Base-by-base conservation (phyloP, 2,329 filamentous ascomycete species). In the Penicillium sp. region DNA sequence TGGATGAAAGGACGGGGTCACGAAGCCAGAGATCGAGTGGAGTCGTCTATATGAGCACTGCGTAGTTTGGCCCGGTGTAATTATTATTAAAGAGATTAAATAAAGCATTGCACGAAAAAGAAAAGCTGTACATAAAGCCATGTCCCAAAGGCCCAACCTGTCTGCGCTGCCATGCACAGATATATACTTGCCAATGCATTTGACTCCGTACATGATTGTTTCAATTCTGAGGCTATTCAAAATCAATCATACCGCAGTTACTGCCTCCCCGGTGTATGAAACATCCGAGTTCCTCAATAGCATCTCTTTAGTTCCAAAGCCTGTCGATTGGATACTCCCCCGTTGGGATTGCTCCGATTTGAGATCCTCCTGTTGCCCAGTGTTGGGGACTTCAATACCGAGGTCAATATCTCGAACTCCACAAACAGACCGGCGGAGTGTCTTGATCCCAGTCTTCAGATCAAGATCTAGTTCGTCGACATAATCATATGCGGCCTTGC, bases 401-500 rank as follows among this genome's bases (percentile, higher is more conserved):
- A 38, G 37, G 24, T 55, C 31, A 43, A 50, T 37, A 18, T 50
- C 52, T 37, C 2, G 29, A 26, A 43, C 9, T n/a, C 46, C 52
- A 31, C 18, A 35, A 6, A 42, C 24, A 16, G 52, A 55, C 6
- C 37, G 52, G 1, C 52, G 46, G 7, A 24, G n/a, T 31, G 45
- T 55, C 38, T 46, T 52, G 16, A 61, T 38, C 24, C 32, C 44
- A 42, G 40, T 55, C 40, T 55, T 22, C 51, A 51, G 22, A 54
- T 56, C 37, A 4, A 37, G 9, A 46, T 63, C 61, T 26, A 61
- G 20, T 31, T 57, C 46, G 20, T 61, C 56, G 7, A 62, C 54
- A 44, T 62, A 61, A 10, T 55, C 56, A 38, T 60, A 60, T 16
- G 59, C 61, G 1, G 37, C 43, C 16, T 52, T 38, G 29, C 59